phyloP scores from a whole-genome alignment of 1,284 basidiomycete genomes.

The Butyriboletus appendiculatus region DNA sequence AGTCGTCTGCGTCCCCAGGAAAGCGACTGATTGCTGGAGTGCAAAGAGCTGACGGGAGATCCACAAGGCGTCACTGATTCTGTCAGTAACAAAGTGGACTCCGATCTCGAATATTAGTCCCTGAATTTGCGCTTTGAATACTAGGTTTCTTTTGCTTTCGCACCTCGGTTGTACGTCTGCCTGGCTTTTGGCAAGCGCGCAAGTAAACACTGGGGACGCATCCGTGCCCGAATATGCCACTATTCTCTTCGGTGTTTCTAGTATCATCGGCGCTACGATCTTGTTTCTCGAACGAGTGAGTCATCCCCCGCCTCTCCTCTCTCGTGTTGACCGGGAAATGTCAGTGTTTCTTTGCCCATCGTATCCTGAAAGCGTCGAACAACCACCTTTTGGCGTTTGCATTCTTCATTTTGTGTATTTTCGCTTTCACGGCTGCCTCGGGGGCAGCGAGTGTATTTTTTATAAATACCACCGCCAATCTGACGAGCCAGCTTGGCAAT shows the following conservation, averaged over 20 bases:
- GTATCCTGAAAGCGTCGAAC: conserved; percentile 16
- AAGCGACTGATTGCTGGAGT: neutral
- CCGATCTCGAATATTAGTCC: neutral
- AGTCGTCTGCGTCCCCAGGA: conserved; percentile 1
- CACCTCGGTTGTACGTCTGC: conserved; percentile 16
- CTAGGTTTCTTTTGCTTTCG: conserved; percentile 19
- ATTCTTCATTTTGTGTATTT: conserved; percentile 19
- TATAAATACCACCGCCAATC: neutral
- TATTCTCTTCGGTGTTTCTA: conserved; percentile 24
- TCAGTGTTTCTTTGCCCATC: conserved; percentile 27
- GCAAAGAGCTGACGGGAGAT: conserved; percentile 5
- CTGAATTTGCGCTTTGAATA: conserved; percentile 5
- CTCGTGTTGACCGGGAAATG: neutral
- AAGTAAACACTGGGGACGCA: neutral
- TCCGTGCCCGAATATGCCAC: conserved; percentile 11
- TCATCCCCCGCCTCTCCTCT: neutral
- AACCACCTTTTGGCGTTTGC: conserved; percentile 17
- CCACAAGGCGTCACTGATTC: conserved; percentile 17
- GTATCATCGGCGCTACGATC: conserved; percentile 14
- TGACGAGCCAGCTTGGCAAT: conserved; percentile 14
- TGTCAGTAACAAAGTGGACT: conserved; percentile 16
- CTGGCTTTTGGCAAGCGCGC: conserved; percentile 23
- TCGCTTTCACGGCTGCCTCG: conserved; percentile 25
- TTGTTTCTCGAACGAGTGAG: conserved; percentile 22
- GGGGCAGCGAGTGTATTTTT: conserved; percentile 26